Evolutionary conservation across 495 filamentous ascomycete species (phyloP), one percentile per base, ranked within the genome.

Genomic region (Aspergillus biplanus): DNA sequence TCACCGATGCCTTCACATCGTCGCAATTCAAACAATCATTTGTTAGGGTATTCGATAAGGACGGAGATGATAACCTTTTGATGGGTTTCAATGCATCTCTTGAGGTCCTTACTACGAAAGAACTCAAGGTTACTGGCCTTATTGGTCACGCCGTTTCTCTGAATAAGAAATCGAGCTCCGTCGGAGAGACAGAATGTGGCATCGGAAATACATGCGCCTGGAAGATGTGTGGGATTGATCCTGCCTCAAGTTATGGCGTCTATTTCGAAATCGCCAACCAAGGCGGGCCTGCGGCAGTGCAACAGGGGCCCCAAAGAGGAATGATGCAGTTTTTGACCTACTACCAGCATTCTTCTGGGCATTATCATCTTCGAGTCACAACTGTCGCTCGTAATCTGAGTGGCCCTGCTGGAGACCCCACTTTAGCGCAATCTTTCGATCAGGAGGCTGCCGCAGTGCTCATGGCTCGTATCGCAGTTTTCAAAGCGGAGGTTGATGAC

Each of bases 21-120:
- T 98, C 96, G 53, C 97, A 98, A 86, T 99, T 98, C 84, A 98
- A 97, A 82, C 96, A 99, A 73, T 97, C 93, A 8, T 99, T 99
- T 70, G 88, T 97, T 61, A 89, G 96, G 33, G 88, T 99, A 33
- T 99, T 99, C 71, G 95, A 99, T 73, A 97, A 96, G 77, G 96
- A 99, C 72, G 92, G 79, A 4, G 88, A 94, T 63, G 96, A 97
- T 65, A 96, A 97, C 71, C 83, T 99, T 12, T 74, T 97, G 18
- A 98, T 99, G 96, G 96, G 93, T 35, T 99, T 99, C 77, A 99
- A 99, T 72, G 96, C 96, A 39, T 92, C 92, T 11, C 83, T 99
- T 33, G 96, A 99, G 74, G 95, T 98, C 37, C 81, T 99, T 34
- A 98, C 96, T 2, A 98, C 95, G 13, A 98, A 98, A 78, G 96